phyloP scores from a whole-genome alignment of 495 filamentous ascomycete species.

The Daldinia childiae region DNA sequence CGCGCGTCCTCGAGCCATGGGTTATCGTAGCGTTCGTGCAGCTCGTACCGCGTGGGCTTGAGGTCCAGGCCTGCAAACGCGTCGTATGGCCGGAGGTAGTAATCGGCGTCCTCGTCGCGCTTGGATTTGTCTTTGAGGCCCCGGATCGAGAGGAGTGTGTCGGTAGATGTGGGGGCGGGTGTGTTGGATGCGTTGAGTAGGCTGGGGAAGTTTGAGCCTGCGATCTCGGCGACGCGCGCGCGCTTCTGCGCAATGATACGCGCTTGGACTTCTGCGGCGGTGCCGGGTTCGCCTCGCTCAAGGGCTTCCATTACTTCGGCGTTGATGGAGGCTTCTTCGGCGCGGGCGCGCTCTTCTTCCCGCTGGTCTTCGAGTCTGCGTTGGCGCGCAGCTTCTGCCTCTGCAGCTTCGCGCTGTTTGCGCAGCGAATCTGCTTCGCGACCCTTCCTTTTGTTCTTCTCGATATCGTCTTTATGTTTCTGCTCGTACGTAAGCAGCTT shows the following conservation, averaged over 20 bases:
- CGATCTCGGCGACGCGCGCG: slow-evolving; percentile 49
- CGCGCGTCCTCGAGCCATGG: slow-evolving; percentile 70
- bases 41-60: slow-evolving; percentile 71
- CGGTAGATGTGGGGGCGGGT: slow-evolving; percentile 39
- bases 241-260: slow-evolving; percentile 78
- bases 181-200: slow-evolving; percentile 41
- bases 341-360: slow-evolving; percentile 61
- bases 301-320: slow-evolving; percentile 62
- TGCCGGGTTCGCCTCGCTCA: slow-evolving; percentile 57
- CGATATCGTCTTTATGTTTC: slow-evolving; percentile 74
- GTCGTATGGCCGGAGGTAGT: slow-evolving; percentile 74
- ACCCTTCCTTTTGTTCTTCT: slow-evolving; percentile 73
- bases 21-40: slow-evolving; percentile 62
- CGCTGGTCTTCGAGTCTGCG: slow-evolving; percentile 67
- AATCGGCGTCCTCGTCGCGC: slow-evolving; percentile 46
- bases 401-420: slow-evolving; percentile 50
- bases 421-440: slow-evolving; percentile 64
- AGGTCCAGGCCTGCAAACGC: slow-evolving; percentile 81
- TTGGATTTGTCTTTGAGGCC: slow-evolving; percentile 72
- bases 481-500: slow-evolving; percentile 72
- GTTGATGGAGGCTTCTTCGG: slow-evolving; percentile 57
- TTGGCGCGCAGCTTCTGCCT: slow-evolving; percentile 65
- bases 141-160: slow-evolving; percentile 66
- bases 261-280: slow-evolving; percentile 63
- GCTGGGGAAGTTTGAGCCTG: slow-evolving; percentile 29